Conservation (phyloP, 371 early-diverging fungal species). For the Saksenaea vasiformis region DNA sequence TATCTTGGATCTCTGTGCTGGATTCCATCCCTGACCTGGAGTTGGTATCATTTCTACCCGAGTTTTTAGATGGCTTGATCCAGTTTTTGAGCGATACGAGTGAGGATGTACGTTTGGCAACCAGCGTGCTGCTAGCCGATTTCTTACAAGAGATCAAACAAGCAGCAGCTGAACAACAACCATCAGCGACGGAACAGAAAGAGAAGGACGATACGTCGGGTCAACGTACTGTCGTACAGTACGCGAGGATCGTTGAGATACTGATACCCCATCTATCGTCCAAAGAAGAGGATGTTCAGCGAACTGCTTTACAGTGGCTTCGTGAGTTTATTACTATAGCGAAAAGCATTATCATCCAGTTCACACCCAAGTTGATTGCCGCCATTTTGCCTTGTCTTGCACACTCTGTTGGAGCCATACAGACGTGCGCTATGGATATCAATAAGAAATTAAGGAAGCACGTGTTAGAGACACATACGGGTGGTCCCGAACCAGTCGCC, state of each 20-base stretch:
- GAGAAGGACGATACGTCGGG: constrained; percentile 44
- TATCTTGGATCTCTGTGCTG: constrained; percentile 88
- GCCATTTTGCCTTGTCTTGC: constrained; percentile 82
- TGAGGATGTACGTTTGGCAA: constrained; percentile 79
- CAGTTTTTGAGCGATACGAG: constrained; percentile 83
- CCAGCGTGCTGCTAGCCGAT: constrained; percentile 68
- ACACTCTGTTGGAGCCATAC: constrained; percentile 68
- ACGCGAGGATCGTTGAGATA: constrained; percentile 77
- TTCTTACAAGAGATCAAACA: constrained; percentile 82
- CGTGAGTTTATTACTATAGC: constrained; percentile 82
- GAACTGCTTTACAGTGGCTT: constrained; percentile 85
- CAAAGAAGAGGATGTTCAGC: constrained; percentile 84
- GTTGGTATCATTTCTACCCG: constrained; percentile 81
- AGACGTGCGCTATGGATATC: constrained; percentile 71
- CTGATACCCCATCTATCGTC: constrained; percentile 80
- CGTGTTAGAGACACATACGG: constrained; percentile 59
- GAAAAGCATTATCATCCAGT: constrained; percentile 74
- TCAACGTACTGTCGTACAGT: constrained; percentile 76
- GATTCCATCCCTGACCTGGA: constrained; percentile 91
- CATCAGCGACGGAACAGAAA: not conserved
- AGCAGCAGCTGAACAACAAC: constrained; percentile 66
- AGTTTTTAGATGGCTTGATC: constrained; percentile 87
- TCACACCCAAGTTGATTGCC: constrained; percentile 73
- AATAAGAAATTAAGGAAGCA: constrained; percentile 73
- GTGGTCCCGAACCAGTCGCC: constrained; percentile 22